A percentile compares a stretch with the other conserved stretches of the same genome.
phyloP scores from a whole-genome alignment of 768 basidiomycete species.

The Kwoniella sp. region DNA sequence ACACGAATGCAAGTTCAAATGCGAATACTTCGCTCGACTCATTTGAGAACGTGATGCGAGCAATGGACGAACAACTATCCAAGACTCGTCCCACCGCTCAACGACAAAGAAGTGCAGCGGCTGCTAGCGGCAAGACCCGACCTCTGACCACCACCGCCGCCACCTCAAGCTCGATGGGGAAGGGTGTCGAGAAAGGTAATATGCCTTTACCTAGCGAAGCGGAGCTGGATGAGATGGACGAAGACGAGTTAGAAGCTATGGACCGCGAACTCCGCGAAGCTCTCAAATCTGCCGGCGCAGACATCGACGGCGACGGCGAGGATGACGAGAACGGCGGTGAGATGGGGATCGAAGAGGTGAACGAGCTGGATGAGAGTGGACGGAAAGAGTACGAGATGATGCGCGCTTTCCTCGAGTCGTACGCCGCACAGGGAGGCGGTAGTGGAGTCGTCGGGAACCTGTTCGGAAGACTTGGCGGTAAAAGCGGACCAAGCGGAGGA shows the following conservation, averaged over 20 bases:
- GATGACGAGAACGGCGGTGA: constrained; percentile 58
- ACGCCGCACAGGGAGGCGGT: constrained; percentile 84
- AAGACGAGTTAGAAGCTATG: constrained; percentile 74
- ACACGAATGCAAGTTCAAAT: background rate
- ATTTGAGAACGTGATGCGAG: constrained; percentile 94
- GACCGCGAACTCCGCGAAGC: constrained; percentile 77
- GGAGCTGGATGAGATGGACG: constrained; percentile 65
- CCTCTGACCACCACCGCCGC: constrained; percentile 9
- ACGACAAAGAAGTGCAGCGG: background rate
- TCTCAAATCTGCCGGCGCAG: constrained; percentile 61
- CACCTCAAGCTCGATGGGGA: constrained; percentile 23
- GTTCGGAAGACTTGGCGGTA: constrained; percentile 75
- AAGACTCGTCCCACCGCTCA: background rate
- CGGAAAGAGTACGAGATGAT: constrained; percentile 80
- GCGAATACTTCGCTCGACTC: constrained; percentile 74
- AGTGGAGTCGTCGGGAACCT: constrained; percentile 90
- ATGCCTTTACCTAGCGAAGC: constrained; percentile 55
- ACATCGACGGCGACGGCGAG: constrained; percentile 64
- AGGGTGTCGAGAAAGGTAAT: background rate
- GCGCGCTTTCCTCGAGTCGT: constrained; percentile 96
- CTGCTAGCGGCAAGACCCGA: constrained; percentile 46
- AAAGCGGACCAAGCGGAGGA: too few species aligned
- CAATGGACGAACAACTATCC: constrained; percentile 83
- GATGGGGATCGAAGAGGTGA: constrained; percentile 53
- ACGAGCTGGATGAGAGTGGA: constrained; percentile 42